Evolutionary conservation across 805 yeast genomes (phyloP).

Genomic region (Candida glaebosa): DNA sequence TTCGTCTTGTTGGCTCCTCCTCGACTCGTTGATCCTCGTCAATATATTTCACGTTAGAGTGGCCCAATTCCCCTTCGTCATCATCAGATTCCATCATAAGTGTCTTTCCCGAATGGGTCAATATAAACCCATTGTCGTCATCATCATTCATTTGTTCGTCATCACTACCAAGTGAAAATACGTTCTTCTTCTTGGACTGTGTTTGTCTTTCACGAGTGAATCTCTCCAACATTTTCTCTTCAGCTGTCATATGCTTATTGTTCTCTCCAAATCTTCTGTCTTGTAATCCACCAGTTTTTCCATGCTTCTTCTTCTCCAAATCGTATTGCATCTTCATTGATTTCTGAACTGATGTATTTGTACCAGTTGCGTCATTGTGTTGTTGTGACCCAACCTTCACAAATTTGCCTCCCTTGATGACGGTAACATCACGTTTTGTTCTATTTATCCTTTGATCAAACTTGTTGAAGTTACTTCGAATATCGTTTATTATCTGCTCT

Average conservation of each 20-base stretch:
- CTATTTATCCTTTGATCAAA: slow-evolving; percentile 76
- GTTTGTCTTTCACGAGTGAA: slow-evolving; percentile 84
- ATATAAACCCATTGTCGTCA: slow-evolving; percentile 41
- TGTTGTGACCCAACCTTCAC: slow-evolving; percentile 41
- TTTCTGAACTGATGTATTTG: slow-evolving; percentile 35
- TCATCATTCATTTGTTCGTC: slow-evolving; percentile 62
- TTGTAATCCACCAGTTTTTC: slow-evolving; percentile 71
- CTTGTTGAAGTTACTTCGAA: slow-evolving; percentile 84
- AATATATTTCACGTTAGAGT: slow-evolving; percentile 26
- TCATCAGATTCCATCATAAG: slow-evolving; percentile 55
- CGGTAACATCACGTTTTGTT: slow-evolving; percentile 53
- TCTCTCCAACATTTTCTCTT: slow-evolving; percentile 93
- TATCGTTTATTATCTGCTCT: slow-evolving; percentile 49
- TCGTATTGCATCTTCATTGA: slow-evolving; percentile 59
- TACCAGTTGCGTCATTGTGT: slow-evolving; percentile 30
- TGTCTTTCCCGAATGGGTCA: slow-evolving; percentile 79
- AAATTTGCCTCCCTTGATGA: slow-evolving; percentile 39
- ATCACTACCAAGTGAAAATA: slow-evolving; percentile 58
- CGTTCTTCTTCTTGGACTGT: slow-evolving; percentile 45
- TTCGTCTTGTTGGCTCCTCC: slow-evolving; percentile 52
- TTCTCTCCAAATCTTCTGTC: slow-evolving; percentile 94
- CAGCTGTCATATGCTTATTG: slow-evolving; percentile 64
- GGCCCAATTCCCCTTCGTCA: slow-evolving; percentile 26
- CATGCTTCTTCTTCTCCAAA: slow-evolving; percentile 56
- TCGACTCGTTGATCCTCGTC: slow-evolving; percentile 33